phyloP scores from a whole-genome alignment of 2,329 filamentous ascomycete genomes.

The Colletotrichum viniferum region DNA sequence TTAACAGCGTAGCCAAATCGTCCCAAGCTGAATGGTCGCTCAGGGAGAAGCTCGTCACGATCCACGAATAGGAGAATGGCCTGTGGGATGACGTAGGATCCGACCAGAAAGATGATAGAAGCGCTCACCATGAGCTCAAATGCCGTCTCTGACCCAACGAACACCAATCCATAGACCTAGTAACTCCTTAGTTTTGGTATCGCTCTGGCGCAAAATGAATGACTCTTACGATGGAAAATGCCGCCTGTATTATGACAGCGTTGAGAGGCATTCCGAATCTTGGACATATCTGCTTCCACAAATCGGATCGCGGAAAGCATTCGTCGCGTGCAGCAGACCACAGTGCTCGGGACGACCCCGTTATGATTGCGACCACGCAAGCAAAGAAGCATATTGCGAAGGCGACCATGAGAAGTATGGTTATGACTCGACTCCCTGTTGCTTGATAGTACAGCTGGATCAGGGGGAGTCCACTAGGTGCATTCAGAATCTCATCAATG shows the following conservation, averaged over 20 bases:
- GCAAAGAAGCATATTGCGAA: neutral
- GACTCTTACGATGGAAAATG: neutral
- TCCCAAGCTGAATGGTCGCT: conserved; percentile 28
- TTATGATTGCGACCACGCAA: neutral
- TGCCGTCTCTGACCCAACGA: conserved; percentile 32
- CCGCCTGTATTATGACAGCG: conserved; percentile 1
- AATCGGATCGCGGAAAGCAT: conserved; percentile 25
- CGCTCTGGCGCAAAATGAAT: neutral
- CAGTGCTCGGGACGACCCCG: neutral
- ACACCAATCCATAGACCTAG: conserved; percentile 32
- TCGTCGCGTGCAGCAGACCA: neutral
- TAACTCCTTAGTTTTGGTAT: neutral
- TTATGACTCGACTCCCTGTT: neutral
- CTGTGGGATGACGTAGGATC: conserved; percentile 30
- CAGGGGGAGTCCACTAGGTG: neutral
- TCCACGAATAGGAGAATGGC: conserved; percentile 28
- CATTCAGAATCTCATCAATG: neutral
- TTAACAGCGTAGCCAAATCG: conserved; percentile 28
- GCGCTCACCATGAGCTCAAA: conserved; percentile 30
- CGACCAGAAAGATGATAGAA: conserved; percentile 29
- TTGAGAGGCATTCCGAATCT: conserved; percentile 31
- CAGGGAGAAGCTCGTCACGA: conserved; percentile 27
- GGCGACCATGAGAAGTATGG: neutral
- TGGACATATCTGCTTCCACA: conserved; percentile 26
- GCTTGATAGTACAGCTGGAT: neutral